Conservation (phyloP, 2,329 filamentous ascomycete species). For the Stagonosporopsis chrysanthemi region DNA sequence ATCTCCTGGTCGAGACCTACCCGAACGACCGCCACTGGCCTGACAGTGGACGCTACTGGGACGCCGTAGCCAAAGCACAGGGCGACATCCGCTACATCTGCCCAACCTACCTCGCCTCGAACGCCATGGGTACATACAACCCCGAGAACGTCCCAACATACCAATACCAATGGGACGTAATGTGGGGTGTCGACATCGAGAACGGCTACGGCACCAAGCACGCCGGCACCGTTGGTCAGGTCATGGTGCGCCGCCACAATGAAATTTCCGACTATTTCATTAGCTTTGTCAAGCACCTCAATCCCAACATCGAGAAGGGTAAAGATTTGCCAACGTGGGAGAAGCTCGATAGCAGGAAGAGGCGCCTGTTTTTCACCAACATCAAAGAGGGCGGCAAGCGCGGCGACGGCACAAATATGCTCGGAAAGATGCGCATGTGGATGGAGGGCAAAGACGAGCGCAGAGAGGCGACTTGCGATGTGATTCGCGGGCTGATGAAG, state of each 20-base stretch:
- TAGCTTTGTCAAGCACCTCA: slow-evolving; percentile 42
- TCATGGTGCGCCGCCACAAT: slow-evolving; percentile 40
- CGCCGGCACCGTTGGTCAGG: slow-evolving; percentile 43
- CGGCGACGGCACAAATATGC: slow-evolving; percentile 32
- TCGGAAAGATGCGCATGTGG: slow-evolving; percentile 32
- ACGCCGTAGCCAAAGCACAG: slow-evolving; percentile 44
- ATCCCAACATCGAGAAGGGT: slow-evolving; percentile 38
- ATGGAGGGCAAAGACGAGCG: slow-evolving; percentile 30
- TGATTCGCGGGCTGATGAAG: slow-evolving; percentile 32
- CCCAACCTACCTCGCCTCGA: slow-evolving; percentile 42
- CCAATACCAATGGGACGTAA: slow-evolving; percentile 48
- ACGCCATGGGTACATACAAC: slow-evolving; percentile 42
- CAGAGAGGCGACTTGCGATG: slow-evolving; percentile 30
- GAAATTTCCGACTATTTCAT: slow-evolving; percentile 44
- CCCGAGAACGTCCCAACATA: slow-evolving; percentile 34
- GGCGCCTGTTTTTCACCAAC: slow-evolving; percentile 42
- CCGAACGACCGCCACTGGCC: slow-evolving; percentile 47
- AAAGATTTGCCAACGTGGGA: slow-evolving; percentile 33
- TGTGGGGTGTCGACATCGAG: slow-evolving; percentile 38
- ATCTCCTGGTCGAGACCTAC: slow-evolving; percentile 34
- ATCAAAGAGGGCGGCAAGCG: slow-evolving; percentile 35
- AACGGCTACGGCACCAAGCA: slow-evolving; percentile 47
- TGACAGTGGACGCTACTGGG: slow-evolving; percentile 43
- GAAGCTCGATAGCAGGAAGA: slow-evolving; percentile 29
- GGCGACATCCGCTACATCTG: slow-evolving; percentile 48